Evolutionary conservation across 352 stramenopile genomes (phyloP).

Genomic region (Phytophthora sansomeana): DNA sequence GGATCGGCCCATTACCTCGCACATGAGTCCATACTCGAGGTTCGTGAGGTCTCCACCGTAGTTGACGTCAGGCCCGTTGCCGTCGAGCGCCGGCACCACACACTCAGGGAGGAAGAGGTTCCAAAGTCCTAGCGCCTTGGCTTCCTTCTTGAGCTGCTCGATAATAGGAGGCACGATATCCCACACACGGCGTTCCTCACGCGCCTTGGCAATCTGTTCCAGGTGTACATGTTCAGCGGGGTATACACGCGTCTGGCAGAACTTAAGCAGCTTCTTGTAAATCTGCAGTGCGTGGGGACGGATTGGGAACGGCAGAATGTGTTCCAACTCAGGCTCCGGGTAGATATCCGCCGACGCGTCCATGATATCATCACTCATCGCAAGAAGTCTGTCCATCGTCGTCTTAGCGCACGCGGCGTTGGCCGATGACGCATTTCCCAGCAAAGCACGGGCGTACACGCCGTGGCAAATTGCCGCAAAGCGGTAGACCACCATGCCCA

Average conservation of each 20-base stretch:
- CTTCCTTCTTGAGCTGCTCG: conserved; percentile 91
- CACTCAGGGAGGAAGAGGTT: conserved; percentile 95
- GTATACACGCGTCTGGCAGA: conserved; percentile 92
- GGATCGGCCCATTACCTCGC: conserved; percentile 95
- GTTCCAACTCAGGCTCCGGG: conserved; percentile 52
- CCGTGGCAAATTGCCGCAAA: conserved; percentile 84
- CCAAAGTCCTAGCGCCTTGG: conserved; percentile 93
- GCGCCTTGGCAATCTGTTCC: conserved; percentile 65
- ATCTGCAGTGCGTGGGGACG: conserved; percentile 75
- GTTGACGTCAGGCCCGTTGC: conserved; percentile 53
- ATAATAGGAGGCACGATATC: conserved; percentile 89
- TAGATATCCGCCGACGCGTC: conserved; percentile 52
- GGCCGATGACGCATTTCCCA: conserved; percentile 84
- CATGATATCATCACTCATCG: conserved; percentile 50
- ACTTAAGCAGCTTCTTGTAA: conserved; percentile 88
- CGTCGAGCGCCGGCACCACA: conserved; percentile 53
- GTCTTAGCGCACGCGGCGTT: conserved; percentile 74
- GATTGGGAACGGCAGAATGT: conserved; percentile 80
- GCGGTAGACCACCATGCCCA: conserved; percentile 76
- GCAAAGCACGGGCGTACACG: conserved; percentile 75
- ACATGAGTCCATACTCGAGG: conserved; percentile 96
- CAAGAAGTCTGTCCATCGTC: conserved; percentile 71
- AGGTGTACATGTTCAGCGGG: conserved; percentile 91
- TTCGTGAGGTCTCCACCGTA: conserved; percentile 83
- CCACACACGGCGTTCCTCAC: conserved; percentile 74